A percentile compares a stretch with the other conserved stretches of the same genome.
These are phyloP conservation scores for Geoglossum glabrum DNA, from an alignment of 495 filamentous ascomycete species.

Conservation along the genomic window DNA sequence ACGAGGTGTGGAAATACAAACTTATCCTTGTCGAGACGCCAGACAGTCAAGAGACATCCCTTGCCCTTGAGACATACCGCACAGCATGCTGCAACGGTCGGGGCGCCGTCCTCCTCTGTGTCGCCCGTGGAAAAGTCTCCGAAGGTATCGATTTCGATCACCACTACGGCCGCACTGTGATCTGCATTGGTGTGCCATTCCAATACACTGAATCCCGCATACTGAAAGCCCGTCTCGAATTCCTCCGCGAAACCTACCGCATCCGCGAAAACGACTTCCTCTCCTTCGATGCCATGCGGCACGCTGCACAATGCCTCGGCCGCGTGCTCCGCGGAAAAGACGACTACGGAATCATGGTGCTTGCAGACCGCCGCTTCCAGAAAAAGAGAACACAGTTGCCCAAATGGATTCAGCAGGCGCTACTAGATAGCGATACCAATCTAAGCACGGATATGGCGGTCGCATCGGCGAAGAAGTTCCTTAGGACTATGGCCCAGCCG, in stretches of 20 bases:
- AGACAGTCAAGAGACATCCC: slow-evolving; percentile 86
- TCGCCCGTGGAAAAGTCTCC: slow-evolving; percentile 89
- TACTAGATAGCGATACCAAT: slow-evolving; percentile 66
- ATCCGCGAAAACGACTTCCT: slow-evolving; percentile 96
- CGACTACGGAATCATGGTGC: slow-evolving; percentile 97
- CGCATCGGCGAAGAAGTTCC: slow-evolving; percentile 70
- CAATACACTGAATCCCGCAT: slow-evolving; percentile 98
- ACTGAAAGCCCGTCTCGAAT: slow-evolving; percentile 86
- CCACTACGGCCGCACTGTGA: slow-evolving; percentile 89
- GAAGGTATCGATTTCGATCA: slow-evolving; percentile 99
- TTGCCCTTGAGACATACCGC: slow-evolving; percentile 90
- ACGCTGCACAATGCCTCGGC: slow-evolving; percentile 90
- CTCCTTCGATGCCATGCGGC: slow-evolving; percentile 97
- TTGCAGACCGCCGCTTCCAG: slow-evolving; percentile 80
- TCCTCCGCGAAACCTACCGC: slow-evolving; percentile 87
- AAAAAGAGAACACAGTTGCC: slow-evolving; percentile 80
- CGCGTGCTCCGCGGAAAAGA: slow-evolving; percentile 93
- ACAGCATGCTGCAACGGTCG: slow-evolving; percentile 94
- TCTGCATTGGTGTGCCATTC: slow-evolving; percentile 95
- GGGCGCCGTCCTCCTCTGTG: slow-evolving; percentile 80
- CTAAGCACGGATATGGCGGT: slow-evolving; percentile 91
- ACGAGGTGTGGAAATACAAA: slow-evolving; percentile 98
- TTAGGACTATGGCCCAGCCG: slow-evolving; percentile 77
- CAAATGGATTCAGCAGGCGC: slow-evolving; percentile 87
- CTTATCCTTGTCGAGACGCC: slow-evolving; percentile 95